phyloP scores from a whole-genome alignment of 495 filamentous ascomycete genomes.

The Copromyces sp. region DNA sequence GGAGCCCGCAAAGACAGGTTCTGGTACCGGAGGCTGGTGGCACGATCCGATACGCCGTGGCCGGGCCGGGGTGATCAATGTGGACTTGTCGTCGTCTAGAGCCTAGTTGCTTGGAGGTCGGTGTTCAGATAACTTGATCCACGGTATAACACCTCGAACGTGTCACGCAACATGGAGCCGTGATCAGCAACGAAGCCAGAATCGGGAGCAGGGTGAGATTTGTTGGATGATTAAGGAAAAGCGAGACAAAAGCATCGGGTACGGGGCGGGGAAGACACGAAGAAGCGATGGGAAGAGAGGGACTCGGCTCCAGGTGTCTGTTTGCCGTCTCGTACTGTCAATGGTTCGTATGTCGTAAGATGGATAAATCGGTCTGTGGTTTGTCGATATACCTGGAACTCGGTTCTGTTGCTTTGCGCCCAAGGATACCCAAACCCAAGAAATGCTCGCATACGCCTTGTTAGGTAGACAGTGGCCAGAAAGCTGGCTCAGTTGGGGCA shows the following conservation, averaged over 20 bases:
- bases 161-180: neutral
- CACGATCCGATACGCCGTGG: constrained; percentile 24
- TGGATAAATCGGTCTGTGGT: neutral
- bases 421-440: neutral
- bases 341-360: neutral
- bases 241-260: neutral
- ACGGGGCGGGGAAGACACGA: neutral
- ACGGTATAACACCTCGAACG: neutral
- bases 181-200: neutral
- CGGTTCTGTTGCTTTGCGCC: neutral
- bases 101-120: neutral
- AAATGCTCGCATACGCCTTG: neutral
- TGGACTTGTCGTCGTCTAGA: neutral
- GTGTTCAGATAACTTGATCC: neutral
- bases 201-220: neutral
- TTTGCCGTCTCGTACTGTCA: neutral
- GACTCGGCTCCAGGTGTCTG: neutral
- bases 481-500: neutral
- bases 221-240: neutral
- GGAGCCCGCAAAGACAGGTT: neutral
- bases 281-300: neutral
- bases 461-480: neutral
- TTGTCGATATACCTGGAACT: neutral
- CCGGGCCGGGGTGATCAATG: neutral
- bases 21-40: constrained; percentile 15